phyloP scores from a whole-genome alignment of 2,329 filamentous ascomycete genomes.

The Calonectria henricotiae region DNA sequence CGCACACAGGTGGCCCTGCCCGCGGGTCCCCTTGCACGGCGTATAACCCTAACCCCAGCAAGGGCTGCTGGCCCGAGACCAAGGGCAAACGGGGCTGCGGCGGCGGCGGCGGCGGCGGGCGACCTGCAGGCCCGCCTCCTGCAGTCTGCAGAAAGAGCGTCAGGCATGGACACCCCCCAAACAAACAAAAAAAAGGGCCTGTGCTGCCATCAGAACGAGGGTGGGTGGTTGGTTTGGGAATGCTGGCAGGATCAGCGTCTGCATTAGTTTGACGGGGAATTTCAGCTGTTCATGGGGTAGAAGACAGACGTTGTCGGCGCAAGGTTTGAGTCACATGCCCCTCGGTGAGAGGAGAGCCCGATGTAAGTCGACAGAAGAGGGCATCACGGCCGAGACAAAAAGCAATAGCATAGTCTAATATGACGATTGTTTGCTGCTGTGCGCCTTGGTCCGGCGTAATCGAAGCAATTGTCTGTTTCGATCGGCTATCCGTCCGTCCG shows the following conservation, averaged over 20 bases:
- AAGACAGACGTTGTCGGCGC: neutral
- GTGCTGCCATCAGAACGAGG: conserved; percentile 38
- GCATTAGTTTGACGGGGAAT: conserved; percentile 45
- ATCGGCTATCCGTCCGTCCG: conserved; percentile 4
- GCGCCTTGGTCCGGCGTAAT: conserved; percentile 9
- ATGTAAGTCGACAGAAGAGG: conserved; percentile 28
- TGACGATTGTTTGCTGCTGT: conserved; percentile 2
- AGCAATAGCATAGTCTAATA: conserved; percentile 25
- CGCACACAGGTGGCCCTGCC: neutral
- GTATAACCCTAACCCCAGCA: conserved; percentile 23
- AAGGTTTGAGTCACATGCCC: conserved; percentile 36
- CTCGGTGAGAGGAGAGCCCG: neutral
- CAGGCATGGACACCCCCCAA: neutral
- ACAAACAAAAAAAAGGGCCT: neutral
- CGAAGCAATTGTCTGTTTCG: conserved; percentile 19
- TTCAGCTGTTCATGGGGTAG: conserved; percentile 52
- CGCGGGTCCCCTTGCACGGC: conserved; percentile 10
- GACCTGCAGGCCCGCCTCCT: conserved; percentile 25
- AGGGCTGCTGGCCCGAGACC: conserved; percentile 10
- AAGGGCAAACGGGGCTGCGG: neutral
- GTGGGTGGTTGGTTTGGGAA: conserved; percentile 26
- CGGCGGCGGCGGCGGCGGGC: conserved; percentile 1
- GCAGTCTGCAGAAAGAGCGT: conserved; percentile 15
- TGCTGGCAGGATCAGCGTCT: conserved; percentile 38
- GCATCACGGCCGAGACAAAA: conserved; percentile 35